phyloP scores from a whole-genome alignment of 176 grass and related monocot genomes.

The Olyra latifolia region DNA sequence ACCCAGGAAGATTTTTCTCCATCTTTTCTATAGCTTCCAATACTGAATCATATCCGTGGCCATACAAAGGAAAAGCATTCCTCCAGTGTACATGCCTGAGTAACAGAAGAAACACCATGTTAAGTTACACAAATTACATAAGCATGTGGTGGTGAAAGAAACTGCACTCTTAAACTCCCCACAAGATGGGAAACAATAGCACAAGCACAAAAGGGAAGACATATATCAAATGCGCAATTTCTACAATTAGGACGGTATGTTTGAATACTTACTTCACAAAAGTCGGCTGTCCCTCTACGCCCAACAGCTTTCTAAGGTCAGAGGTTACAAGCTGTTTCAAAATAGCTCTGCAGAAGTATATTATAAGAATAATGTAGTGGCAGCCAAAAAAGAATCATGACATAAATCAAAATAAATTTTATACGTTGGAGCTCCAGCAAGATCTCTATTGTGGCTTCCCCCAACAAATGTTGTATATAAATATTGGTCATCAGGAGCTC shows the following conservation, averaged over 20 bases:
- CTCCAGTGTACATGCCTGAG: slow-evolving; percentile 90
- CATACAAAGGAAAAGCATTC: slow-evolving; percentile 98
- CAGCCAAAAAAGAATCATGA: slow-evolving; percentile 22
- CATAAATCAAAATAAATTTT: slow-evolving; percentile 12
- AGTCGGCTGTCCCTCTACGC: slow-evolving; percentile 68
- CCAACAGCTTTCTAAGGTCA: slow-evolving; percentile 82
- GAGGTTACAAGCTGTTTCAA: slow-evolving; percentile 78
- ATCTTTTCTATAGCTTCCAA: slow-evolving; percentile 94
- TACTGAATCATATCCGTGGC: slow-evolving; percentile 64
- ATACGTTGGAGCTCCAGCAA: slow-evolving; percentile 90
- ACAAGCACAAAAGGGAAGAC: background rate
- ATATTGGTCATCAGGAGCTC: slow-evolving; percentile 85
- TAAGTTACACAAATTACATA: slow-evolving; percentile 22
- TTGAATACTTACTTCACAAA: slow-evolving; percentile 76
- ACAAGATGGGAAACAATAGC: slow-evolving; percentile 9
- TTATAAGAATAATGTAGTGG: slow-evolving; percentile 26
- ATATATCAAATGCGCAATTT: background rate
- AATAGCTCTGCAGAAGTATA: slow-evolving; percentile 49
- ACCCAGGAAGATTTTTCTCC: slow-evolving; percentile 91
- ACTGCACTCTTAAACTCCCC: background rate
- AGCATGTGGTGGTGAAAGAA: background rate
- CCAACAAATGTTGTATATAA: slow-evolving; percentile 93
- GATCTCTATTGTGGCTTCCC: slow-evolving; percentile 89
- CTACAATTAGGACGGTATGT: background rate
- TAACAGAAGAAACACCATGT: slow-evolving; percentile 19